Evolutionary conservation across 2,329 filamentous ascomycete species (phyloP).

Genomic region (Xylaria digitata): DNA sequence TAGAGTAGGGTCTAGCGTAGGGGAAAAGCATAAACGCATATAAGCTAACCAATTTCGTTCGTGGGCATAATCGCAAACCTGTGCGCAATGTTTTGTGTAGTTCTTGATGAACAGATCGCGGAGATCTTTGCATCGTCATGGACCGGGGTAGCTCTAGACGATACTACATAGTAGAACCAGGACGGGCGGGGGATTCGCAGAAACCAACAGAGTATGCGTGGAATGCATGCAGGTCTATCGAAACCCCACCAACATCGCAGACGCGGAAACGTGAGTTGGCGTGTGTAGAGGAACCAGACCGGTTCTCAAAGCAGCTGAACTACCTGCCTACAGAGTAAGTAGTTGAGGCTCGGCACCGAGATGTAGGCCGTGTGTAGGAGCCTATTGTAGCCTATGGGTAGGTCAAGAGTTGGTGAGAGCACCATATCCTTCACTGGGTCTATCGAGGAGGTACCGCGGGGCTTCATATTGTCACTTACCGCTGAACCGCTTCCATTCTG

Average conservation of each 20-base stretch:
- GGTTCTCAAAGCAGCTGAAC: slow-evolving; percentile 26
- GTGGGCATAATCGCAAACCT: background rate
- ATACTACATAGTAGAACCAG: slow-evolving; percentile 1
- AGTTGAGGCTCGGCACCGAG: slow-evolving; percentile 37
- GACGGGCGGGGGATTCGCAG: slow-evolving; percentile 8
- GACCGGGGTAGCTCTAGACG: slow-evolving; percentile 21
- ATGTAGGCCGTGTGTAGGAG: slow-evolving; percentile 14
- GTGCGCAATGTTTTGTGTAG: too few relatives aligned
- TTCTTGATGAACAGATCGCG: slow-evolving; percentile 15
- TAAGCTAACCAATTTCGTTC: background rate
- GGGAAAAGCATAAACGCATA: background rate
- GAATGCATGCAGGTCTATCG: slow-evolving; percentile 25
- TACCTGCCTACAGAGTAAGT: background rate
- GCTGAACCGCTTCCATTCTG: background rate
- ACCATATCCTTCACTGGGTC: background rate
- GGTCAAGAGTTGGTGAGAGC: background rate
- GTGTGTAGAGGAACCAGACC: slow-evolving; percentile 23
- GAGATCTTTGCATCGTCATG: slow-evolving; percentile 25
- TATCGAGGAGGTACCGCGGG: background rate
- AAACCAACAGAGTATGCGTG: slow-evolving; percentile 15
- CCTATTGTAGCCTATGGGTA: background rate
- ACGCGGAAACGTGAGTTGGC: slow-evolving; percentile 10
- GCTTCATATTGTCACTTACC: background rate
- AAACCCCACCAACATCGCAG: slow-evolving; percentile 17
- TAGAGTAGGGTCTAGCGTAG: background rate